A percentile compares a stretch with the other conserved stretches of the same genome.
Conservation (phyloP, 2,329 filamentous ascomycete species). For the Didymella lethalis region DNA sequence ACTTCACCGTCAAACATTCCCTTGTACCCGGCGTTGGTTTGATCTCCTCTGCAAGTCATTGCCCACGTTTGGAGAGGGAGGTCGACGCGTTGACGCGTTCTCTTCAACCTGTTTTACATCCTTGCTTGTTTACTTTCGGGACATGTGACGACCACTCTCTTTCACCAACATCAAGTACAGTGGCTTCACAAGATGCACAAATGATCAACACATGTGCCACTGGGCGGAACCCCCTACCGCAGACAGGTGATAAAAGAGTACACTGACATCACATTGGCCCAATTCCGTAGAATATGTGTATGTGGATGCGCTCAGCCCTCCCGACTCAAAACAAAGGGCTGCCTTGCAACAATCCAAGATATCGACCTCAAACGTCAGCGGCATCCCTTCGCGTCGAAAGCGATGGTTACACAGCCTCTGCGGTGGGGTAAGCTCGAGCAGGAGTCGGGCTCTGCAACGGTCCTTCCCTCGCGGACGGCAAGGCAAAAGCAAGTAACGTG, state of each 20-base stretch:
- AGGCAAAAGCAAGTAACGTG: slow-evolving; percentile 26
- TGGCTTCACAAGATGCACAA: slow-evolving; percentile 16
- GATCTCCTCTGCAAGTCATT: slow-evolving; percentile 27
- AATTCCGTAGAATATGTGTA: slow-evolving; percentile 10
- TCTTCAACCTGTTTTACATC: slow-evolving; percentile 8
- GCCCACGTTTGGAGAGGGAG: slow-evolving; percentile 23
- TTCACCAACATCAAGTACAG: slow-evolving; percentile 4
- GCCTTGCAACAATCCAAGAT: slow-evolving; percentile 1
- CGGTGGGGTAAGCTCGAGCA: slow-evolving; percentile 17
- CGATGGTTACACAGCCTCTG: slow-evolving; percentile 16
- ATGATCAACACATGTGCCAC: slow-evolving; percentile 32
- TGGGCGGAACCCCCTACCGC: slow-evolving; percentile 8
- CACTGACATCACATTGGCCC: slow-evolving; percentile 13
- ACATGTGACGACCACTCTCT: slow-evolving; percentile 10
- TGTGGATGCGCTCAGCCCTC: not conserved
- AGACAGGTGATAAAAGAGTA: not conserved
- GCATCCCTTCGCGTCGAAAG: not conserved
- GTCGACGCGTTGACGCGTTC: slow-evolving; percentile 7
- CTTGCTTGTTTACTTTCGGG: slow-evolving; percentile 4
- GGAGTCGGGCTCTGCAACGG: slow-evolving; percentile 6
- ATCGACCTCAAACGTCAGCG: not conserved
- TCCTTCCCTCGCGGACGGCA: slow-evolving; percentile 13
- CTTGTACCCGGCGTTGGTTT: slow-evolving; percentile 5
- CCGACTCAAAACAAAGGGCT: slow-evolving; percentile 4
- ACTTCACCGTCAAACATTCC: slow-evolving; percentile 7